Conservation (phyloP, 208 protist genomes). For the Leishmania turanica region DNA sequence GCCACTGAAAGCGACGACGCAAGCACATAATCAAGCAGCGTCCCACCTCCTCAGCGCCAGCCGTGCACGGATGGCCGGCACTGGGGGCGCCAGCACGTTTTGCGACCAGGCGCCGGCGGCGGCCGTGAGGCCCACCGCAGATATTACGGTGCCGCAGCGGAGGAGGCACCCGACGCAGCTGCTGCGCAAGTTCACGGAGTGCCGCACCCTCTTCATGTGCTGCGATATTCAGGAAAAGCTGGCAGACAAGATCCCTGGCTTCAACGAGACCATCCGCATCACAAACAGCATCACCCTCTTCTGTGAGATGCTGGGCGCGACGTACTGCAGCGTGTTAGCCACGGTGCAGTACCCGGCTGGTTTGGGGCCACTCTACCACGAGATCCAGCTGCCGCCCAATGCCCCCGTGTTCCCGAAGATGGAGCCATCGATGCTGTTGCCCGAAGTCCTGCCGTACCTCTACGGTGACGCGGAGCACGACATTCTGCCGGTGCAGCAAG, state of each 20-base stretch:
- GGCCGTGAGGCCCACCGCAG: neutral
- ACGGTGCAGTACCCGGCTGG: slow-evolving; percentile 67
- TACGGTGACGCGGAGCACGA: slow-evolving; percentile 31
- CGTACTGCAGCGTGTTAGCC: slow-evolving; percentile 46
- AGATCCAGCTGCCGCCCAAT: slow-evolving; percentile 52
- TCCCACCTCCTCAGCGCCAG: neutral
- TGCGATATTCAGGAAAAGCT: slow-evolving; percentile 85
- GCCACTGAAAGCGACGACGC: neutral
- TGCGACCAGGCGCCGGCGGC: neutral
- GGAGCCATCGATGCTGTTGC: slow-evolving; percentile 62
- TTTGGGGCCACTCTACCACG: slow-evolving; percentile 40
- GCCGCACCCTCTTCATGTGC: slow-evolving; percentile 73
- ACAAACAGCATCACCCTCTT: slow-evolving; percentile 49
- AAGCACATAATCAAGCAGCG: neutral
- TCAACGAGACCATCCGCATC: slow-evolving; percentile 46
- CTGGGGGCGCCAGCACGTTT: neutral
- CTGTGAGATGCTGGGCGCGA: slow-evolving; percentile 34
- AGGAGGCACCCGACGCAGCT: neutral
- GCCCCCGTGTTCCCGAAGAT: slow-evolving; percentile 60
- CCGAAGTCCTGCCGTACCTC: slow-evolving; percentile 51
- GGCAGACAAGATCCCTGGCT: slow-evolving; percentile 41
- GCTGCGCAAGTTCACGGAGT: slow-evolving; percentile 12
- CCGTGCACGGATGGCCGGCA: neutral
- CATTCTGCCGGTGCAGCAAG: slow-evolving; percentile 63
- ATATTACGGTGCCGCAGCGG: slow-evolving; percentile 18